These are phyloP conservation scores for Lactarius deliciosus DNA, from an alignment of 768 basidiomycete genomes.

Conservation along the genomic window DNA sequence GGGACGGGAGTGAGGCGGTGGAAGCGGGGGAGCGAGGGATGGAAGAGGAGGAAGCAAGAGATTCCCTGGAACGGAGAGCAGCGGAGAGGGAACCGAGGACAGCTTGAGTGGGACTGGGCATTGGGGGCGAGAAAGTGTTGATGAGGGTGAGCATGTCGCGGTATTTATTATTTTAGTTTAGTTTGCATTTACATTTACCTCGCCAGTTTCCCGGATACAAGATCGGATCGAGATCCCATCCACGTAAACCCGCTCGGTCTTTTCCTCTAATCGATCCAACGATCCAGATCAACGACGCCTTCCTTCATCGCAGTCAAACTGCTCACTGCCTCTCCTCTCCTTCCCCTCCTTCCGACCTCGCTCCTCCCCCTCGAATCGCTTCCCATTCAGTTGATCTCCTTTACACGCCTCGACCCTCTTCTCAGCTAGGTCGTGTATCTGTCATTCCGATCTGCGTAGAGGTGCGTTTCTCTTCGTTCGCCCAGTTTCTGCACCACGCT, in stretches of 20 bases:
- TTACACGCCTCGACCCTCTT: neutral
- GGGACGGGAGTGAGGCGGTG: slow-evolving; percentile 31
- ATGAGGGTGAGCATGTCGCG: slow-evolving; percentile 1
- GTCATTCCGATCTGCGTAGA: neutral
- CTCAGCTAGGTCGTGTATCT: neutral
- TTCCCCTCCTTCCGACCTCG: slow-evolving; percentile 8
- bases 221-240: slow-evolving; percentile 21
- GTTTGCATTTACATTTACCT: too few species aligned
- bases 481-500: neutral
- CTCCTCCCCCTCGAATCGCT: neutral
- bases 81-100: slow-evolving; percentile 24
- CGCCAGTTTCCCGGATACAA: neutral
- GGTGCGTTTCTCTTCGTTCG: neutral
- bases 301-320: neutral
- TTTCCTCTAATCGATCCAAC: slow-evolving; percentile 18
- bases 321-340: slow-evolving; percentile 1
- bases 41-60: slow-evolving; percentile 25
- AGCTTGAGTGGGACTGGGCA: slow-evolving; percentile 8
- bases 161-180: slow-evolving; percentile 22
- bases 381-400: neutral
- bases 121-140: slow-evolving; percentile 11
- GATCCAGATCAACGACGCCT: slow-evolving; percentile 16
- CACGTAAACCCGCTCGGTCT: slow-evolving; percentile 27
- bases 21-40: slow-evolving; percentile 27
- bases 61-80: slow-evolving; percentile 24